Evolutionary conservation across 805 yeast genomes (phyloP).

Genomic region (Tetrapisispora nanseiensis): DNA sequence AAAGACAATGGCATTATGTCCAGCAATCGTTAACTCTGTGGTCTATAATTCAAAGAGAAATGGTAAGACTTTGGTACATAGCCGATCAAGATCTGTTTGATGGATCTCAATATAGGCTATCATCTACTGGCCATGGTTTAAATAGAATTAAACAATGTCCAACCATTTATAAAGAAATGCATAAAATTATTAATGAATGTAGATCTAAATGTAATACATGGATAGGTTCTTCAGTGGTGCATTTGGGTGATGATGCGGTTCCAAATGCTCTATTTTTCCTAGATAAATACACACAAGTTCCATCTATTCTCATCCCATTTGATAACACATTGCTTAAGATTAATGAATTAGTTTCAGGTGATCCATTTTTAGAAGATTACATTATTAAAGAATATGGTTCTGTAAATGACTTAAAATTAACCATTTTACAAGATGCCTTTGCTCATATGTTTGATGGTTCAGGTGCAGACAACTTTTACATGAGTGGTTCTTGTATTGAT

Average conservation of each 20-base stretch:
- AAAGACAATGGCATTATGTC: slow-evolving; percentile 64
- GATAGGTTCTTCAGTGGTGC: slow-evolving; percentile 77
- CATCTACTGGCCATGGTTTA: slow-evolving; percentile 74
- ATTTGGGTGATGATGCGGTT: slow-evolving; percentile 74
- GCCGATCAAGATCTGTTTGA: slow-evolving; percentile 66
- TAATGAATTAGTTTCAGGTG: slow-evolving; percentile 40
- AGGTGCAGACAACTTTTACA: slow-evolving; percentile 75
- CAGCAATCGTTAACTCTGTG: slow-evolving; percentile 65
- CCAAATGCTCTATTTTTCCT: slow-evolving; percentile 74
- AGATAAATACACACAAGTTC: slow-evolving; percentile 74
- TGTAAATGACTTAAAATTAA: slow-evolving; percentile 41
- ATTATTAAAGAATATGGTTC: slow-evolving; percentile 50
- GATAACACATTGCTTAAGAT: slow-evolving; percentile 48
- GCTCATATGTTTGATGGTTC: slow-evolving; percentile 59
- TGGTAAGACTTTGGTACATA: slow-evolving; percentile 66
- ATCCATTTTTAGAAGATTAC: slow-evolving; percentile 40
- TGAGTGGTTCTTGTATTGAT: slow-evolving; percentile 79
- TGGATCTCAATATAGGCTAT: slow-evolving; percentile 43
- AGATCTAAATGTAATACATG: slow-evolving; percentile 54
- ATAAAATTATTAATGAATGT: slow-evolving; percentile 53
- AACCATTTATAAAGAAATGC: slow-evolving; percentile 57
- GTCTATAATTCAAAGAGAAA: slow-evolving; percentile 70
- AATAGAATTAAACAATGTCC: slow-evolving; percentile 73
- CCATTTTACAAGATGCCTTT: slow-evolving; percentile 33
- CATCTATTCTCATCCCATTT: slow-evolving; percentile 65